Evolutionary conservation across 2,329 filamentous ascomycete genomes (phyloP).

Genomic region (Ciborinia camelliae): DNA sequence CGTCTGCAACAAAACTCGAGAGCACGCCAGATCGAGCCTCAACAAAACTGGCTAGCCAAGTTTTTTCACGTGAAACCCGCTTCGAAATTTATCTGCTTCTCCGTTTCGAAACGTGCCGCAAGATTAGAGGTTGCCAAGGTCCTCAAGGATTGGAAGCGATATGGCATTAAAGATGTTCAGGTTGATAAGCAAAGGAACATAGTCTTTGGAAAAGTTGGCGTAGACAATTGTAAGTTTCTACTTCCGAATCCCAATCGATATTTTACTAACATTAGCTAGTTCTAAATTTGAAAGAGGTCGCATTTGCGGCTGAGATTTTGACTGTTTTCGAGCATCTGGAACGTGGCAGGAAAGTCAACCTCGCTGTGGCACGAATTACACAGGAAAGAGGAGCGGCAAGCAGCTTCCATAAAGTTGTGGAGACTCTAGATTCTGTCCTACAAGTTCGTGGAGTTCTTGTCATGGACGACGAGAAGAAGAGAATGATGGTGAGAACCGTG

Average conservation of each 20-base stretch:
- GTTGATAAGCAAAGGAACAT: conserved; percentile 77
- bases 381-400: conserved; percentile 90
- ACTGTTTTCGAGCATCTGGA: conserved; percentile 58
- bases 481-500: conserved; percentile 71
- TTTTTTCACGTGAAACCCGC: conserved; percentile 88
- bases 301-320: conserved; percentile 83
- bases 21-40: conserved; percentile 55
- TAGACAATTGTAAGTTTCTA: conserved; percentile 68
- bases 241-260: not conserved
- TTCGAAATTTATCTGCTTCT: conserved; percentile 70
- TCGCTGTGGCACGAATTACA: conserved; percentile 80
- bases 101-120: conserved; percentile 65
- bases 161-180: conserved; percentile 75
- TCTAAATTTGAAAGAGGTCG: conserved; percentile 80
- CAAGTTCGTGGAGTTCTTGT: conserved; percentile 64
- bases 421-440: conserved; percentile 69
- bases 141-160: conserved; percentile 55
- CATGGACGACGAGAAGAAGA: conserved; percentile 60
- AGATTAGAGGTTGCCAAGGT: conserved; percentile 74
- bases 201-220: conserved; percentile 73
- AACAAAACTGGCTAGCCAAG: conserved; percentile 83
- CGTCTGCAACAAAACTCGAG: not conserved
- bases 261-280: conserved; percentile 47
- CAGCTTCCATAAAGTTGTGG: conserved; percentile 80
- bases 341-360: conserved; percentile 70